Percentiles rank a stretch among this genome's conserved stretches.
These are phyloP conservation scores for Monilinia polystroma DNA, from an alignment of 2,329 filamentous ascomycete genomes.

Conservation along the genomic window DNA sequence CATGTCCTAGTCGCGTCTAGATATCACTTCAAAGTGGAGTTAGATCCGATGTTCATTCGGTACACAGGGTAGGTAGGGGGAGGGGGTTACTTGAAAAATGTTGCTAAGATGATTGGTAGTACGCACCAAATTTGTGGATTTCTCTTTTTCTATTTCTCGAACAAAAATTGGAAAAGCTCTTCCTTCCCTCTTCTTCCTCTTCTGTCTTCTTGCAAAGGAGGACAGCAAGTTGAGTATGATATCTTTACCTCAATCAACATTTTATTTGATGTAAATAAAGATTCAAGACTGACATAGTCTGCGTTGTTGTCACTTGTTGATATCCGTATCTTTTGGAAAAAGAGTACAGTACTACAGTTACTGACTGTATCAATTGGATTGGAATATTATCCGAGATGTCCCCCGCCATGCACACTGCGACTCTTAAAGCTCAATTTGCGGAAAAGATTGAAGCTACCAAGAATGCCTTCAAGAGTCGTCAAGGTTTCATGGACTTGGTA, in stretches of 20 bases:
- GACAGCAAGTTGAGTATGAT: neutral
- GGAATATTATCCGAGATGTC: constrained; percentile 25
- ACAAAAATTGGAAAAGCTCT: constrained; percentile 3
- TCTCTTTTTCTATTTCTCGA: constrained; percentile 3
- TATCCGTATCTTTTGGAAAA: neutral
- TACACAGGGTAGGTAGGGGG: too few relatives aligned
- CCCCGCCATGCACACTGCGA: constrained; percentile 23
- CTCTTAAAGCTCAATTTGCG: constrained; percentile 22
- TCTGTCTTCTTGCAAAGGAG: neutral
- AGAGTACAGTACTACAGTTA: neutral
- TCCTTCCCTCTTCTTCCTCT: constrained; percentile 1
- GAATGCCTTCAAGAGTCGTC: constrained; percentile 31
- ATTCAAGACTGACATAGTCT: neutral
- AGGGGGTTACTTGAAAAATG: neutral
- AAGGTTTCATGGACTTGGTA: constrained; percentile 30
- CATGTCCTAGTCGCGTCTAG: neutral
- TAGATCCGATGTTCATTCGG: too few relatives aligned
- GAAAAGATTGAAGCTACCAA: constrained; percentile 29
- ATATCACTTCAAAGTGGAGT: neutral
- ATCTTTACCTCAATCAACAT: constrained; percentile 1
- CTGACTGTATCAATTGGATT: neutral
- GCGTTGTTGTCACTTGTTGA: neutral
- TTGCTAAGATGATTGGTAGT: constrained; percentile 9
- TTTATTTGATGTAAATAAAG: neutral
- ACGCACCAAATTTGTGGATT: neutral